Evolutionary conservation across 73 alveolate species (phyloP).

Genomic region (Diophrys sp.): DNA sequence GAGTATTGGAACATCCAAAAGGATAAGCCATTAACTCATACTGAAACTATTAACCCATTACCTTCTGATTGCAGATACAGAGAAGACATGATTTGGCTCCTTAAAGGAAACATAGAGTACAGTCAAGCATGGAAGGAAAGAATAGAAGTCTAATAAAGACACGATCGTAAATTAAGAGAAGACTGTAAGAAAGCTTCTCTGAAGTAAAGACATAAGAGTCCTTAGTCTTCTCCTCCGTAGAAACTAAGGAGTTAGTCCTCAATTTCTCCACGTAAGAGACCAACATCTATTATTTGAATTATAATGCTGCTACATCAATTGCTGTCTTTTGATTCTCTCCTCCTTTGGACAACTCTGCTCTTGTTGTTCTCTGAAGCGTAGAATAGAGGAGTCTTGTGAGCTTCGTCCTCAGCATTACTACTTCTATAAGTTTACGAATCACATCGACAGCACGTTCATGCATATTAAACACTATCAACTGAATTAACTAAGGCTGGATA

Average conservation of each 20-base stretch:
- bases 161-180: slow-evolving; percentile 69
- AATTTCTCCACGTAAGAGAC: too few species aligned
- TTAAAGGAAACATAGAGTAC: slow-evolving; percentile 36
- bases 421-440: neutral
- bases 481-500: neutral
- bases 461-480: neutral
- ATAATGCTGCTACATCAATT: neutral
- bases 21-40: slow-evolving; percentile 66
- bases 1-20: slow-evolving; percentile 79
- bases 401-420: slow-evolving; percentile 3
- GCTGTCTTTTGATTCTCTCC: neutral
- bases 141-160: slow-evolving; percentile 68
- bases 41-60: slow-evolving; percentile 4
- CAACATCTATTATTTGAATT: too few species aligned
- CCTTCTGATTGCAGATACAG: slow-evolving; percentile 96
- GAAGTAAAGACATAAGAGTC: too few species aligned
- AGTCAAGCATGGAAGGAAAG: slow-evolving; percentile 77
- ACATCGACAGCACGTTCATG: neutral
- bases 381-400: neutral
- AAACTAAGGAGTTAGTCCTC: too few species aligned
- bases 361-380: neutral
- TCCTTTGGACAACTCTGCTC: neutral
- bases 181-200: too few species aligned
- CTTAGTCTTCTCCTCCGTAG: too few species aligned
- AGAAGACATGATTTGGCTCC: slow-evolving; percentile 88